Evolutionary conservation across 129 eudicot species (phyloP), one percentile per base, ranked within the genome.

Genomic region (Flaveria robusta): DNA sequence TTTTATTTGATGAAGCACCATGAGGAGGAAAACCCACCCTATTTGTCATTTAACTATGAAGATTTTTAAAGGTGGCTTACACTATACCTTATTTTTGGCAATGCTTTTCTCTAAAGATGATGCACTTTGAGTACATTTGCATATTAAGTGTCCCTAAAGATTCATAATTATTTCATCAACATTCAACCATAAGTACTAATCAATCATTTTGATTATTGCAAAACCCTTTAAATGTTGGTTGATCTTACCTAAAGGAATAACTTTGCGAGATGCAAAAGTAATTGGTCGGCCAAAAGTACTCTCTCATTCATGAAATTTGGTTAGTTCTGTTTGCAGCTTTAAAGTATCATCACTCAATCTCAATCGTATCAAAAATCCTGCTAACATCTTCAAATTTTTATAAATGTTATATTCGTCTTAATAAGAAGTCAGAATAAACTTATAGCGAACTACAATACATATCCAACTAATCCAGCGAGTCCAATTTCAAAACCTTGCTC

Each of bases 41-140:
- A 65, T 66, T 54, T 50, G 50, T 24, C 39, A 54, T 65, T 72
- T 66, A 66, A 66, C 71, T 9, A 66, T 2, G 74, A 66, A 73
- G 72, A 52, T 39, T 23, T 66, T 79, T 34, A 71, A 77, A 79
- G 52, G 74, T 34, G 83, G 73, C 79, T 80, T 80, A 54, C 79
- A 52, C 63, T 68, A 42, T 80, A 80, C 83, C 79, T 34, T 73
- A 71, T 72, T 37, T 73, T 72, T 51, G 39, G 74, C 63, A 41
- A 58, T 69, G 59, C 62, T 77, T 66, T 69, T 77, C 68, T 43
- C 34, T 43, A 69, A 69, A 56, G 74, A 79, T 71, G 83, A 79
- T 72, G 69, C 83, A 73, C 83, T 80, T 80, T 80, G 83, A 73
- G 83, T 80, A 59, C 62, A 37, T 73, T 64, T 80, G 79, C 69